phyloP scores from a whole-genome alignment of 805 yeast genomes.

The Yarrowia sp. region DNA sequence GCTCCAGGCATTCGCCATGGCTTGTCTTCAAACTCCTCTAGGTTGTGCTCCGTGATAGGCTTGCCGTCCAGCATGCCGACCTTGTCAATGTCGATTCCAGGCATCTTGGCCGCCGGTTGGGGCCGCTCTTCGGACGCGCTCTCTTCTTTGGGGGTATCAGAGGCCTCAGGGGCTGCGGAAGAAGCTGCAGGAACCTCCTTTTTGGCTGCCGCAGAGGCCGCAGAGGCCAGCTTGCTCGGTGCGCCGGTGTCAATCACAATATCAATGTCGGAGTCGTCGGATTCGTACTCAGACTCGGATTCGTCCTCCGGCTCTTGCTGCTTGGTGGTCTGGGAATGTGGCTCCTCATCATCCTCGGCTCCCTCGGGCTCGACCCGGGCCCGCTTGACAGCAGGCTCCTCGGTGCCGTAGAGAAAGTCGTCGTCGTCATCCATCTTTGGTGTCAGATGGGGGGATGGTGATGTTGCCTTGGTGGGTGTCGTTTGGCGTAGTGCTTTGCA shows the following conservation, averaged over 20 bases:
- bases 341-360: constrained; percentile 43
- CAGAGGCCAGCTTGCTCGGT: constrained; percentile 16
- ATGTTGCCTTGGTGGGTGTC: constrained; percentile 31
- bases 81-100: constrained; percentile 69
- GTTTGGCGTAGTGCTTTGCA: constrained; percentile 35
- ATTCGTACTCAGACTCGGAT: constrained; percentile 42
- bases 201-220: constrained; percentile 41
- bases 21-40: constrained; percentile 85
- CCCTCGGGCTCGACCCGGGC: constrained; percentile 41
- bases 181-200: constrained; percentile 39
- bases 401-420: constrained; percentile 40
- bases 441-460: constrained; percentile 14
- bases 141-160: constrained; percentile 44
- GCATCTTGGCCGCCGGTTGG: constrained; percentile 45
- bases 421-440: constrained; percentile 41
- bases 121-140: constrained; percentile 33
- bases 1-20: constrained; percentile 99
- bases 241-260: constrained; percentile 36
- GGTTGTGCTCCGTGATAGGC: constrained; percentile 80
- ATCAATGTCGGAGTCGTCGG: constrained; percentile 40
- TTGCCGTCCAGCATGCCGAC: constrained; percentile 79
- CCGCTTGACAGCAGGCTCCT: constrained; percentile 35
- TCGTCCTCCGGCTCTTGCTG: constrained; percentile 39
- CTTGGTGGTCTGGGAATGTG: constrained; percentile 43
- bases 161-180: constrained; percentile 43